Evolutionary conservation across 768 basidiomycete genomes (phyloP).

Genomic region (Calocybe indica): DNA sequence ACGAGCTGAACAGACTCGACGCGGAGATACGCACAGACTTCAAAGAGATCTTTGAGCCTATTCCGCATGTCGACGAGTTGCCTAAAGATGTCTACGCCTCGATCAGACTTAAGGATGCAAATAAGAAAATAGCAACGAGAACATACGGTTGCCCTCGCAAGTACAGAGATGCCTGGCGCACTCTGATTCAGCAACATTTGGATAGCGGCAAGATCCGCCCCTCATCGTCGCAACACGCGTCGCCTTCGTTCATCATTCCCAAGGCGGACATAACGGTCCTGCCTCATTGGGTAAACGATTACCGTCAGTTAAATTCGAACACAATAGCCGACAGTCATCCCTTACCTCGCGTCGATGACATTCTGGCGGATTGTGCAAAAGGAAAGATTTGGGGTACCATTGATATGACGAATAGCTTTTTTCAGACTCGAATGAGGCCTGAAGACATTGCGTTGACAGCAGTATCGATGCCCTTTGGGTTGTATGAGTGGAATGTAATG

Average conservation of each 20-base stretch:
- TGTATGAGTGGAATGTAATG: constrained; percentile 34
- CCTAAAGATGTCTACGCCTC: no score
- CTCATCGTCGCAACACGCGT: constrained; percentile 2
- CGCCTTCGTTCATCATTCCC: constrained; percentile 1
- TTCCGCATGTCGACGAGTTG: no score
- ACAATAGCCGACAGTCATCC: constrained; percentile 20
- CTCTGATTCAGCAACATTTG: background rate
- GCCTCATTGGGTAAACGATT: background rate
- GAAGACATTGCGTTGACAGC: constrained; percentile 35
- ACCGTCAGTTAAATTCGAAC: background rate
- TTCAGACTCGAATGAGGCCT: constrained; percentile 28
- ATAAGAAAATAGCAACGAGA: no score
- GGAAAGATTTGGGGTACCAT: constrained; percentile 24
- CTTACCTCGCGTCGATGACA: constrained; percentile 17
- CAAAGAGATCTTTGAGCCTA: no score
- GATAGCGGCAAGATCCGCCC: constrained; percentile 1
- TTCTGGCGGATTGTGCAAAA: constrained; percentile 12
- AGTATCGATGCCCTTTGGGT: constrained; percentile 25
- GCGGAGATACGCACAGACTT: no score
- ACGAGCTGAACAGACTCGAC: no score
- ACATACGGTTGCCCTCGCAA: no score
- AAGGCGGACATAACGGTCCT: constrained; percentile 1
- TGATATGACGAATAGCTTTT: constrained; percentile 30
- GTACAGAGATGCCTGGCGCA: no score
- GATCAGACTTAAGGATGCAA: no score